Base-by-base conservation (phyloP, 257 asterid genomes). In the Linaria vulgaris region DNA sequence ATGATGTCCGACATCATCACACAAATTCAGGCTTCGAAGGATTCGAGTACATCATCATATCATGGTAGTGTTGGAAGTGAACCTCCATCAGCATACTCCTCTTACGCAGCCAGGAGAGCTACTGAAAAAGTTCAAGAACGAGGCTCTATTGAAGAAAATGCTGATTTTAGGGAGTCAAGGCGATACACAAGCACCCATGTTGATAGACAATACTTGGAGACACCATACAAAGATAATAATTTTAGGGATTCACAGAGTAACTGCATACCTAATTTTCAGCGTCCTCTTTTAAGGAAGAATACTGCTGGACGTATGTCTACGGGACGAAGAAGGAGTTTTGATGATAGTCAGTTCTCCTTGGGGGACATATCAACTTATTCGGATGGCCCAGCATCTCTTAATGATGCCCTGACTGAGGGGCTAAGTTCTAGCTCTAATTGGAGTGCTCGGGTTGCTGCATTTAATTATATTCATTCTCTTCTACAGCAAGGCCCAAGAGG, bases 371-470 rank as follows among this genome's bases (percentile, higher is more conserved):
- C 97, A 44, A 86, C 76, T 77, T 79, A 80, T 81, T 83, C 86
- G 12, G 96, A 87, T 44, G 88, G 90, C 52, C 99, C 99, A 50
- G 69, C 95, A 64, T 90, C 99, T 74, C 95, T 94, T 45, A 76
- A 72, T 66, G 99, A 87, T 59, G 99, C 99, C 59, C 78, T 94
- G 47, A 78, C 87, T 65, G 97, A 84, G 78, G 99, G 99, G 38
- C 92, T 94, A 48, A 80, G 85, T 78, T 76, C 97, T 64, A 90
- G 88, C 79, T 94, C 99, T 23, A 95, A 94, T 72, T 94, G 99
- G 99, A 90, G 79, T 79, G 96, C 92, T 23, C 86, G 99, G 56
- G 99, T 94, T 67, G 87, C 95, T 70, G 97, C 97, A 47, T 94
- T 94, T 69, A 87, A 78, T 82, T 94, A 76, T 73, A 70, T 87